Conservation (phyloP, 768 basidiomycete genomes). For the Kwoniella heveanensis region DNA sequence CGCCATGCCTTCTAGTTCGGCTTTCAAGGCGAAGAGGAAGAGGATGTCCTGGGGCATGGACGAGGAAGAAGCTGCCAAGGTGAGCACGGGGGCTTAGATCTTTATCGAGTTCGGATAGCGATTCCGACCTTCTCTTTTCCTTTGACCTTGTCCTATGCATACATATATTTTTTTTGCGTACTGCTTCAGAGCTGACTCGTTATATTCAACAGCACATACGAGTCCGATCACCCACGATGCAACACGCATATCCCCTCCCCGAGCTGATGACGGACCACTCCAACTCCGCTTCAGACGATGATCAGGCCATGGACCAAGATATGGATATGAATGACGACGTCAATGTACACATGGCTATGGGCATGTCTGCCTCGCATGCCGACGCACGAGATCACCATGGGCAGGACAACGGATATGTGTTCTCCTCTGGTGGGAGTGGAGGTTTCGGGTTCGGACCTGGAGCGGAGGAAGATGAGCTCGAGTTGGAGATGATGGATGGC, state of each 20-base stretch:
- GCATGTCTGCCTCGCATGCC: conserved; percentile 5
- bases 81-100: too few species aligned
- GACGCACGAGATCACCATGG: conserved; percentile 7
- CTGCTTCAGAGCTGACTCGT: conserved; percentile 6
- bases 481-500: conserved; percentile 22
- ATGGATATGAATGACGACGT: conserved; percentile 26
- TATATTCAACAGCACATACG: conserved; percentile 33
- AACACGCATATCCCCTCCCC: conserved; percentile 23
- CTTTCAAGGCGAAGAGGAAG: conserved; percentile 44
- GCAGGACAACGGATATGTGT: conserved; percentile 26
- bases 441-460: conserved; percentile 51
- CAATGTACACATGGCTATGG: conserved; percentile 35
- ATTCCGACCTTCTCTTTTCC: conserved; percentile 1
- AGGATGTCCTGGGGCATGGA: conserved; percentile 34
- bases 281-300: conserved; percentile 46
- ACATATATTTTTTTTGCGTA: too few species aligned
- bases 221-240: conserved; percentile 39
- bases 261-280: conserved; percentile 47
- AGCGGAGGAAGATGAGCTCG: conserved; percentile 46
- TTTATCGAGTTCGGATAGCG: too few species aligned
- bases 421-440: conserved; percentile 32
- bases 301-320: conserved; percentile 41
- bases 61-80: conserved; percentile 37
- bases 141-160: neutral
- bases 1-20: conserved; percentile 29